Conservation (phyloP, 768 basidiomycete species). For the Chalciporus chontae region DNA sequence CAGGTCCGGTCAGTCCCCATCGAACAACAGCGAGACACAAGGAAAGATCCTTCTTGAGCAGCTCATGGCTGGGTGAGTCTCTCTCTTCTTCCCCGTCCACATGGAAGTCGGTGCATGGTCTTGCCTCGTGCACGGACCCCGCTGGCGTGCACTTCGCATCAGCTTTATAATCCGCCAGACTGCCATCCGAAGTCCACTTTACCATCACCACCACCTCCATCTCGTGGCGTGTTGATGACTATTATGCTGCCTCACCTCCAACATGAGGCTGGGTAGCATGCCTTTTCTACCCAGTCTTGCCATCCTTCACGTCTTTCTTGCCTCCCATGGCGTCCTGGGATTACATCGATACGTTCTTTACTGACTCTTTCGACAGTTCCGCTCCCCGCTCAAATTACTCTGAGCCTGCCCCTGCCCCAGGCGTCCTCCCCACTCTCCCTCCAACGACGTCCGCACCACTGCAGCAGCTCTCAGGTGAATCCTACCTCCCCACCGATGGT, state of each 20-base stretch:
- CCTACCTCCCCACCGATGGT: slow-evolving; percentile 42
- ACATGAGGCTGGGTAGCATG: slow-evolving; percentile 22
- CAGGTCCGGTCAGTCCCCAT: slow-evolving; percentile 52
- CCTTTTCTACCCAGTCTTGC: slow-evolving; percentile 24
- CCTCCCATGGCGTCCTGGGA: slow-evolving; percentile 32
- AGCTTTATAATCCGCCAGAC: background rate
- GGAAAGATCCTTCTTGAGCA: slow-evolving; percentile 77
- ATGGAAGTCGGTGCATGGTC: background rate
- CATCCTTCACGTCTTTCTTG: slow-evolving; percentile 10
- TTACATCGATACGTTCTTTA: slow-evolving; percentile 28
- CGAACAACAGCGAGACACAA: slow-evolving; percentile 56
- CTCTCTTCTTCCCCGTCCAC: slow-evolving; percentile 7
- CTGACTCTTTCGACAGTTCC: slow-evolving; percentile 35
- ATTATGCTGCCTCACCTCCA: slow-evolving; percentile 24
- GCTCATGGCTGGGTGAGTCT: slow-evolving; percentile 73
- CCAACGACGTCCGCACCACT: slow-evolving; percentile 49
- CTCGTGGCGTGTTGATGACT: slow-evolving; percentile 10
- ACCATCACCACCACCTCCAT: background rate
- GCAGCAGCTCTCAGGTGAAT: slow-evolving; percentile 18
- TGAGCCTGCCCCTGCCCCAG: slow-evolving; percentile 45
- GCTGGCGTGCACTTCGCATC: background rate
- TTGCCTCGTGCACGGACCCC: slow-evolving; percentile 7
- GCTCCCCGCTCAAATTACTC: slow-evolving; percentile 49
- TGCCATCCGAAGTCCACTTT: background rate
- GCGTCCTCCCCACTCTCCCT: slow-evolving; percentile 28